Conservation (phyloP, 345 rosid genomes). For the Xanthoceras sorbifolium region DNA sequence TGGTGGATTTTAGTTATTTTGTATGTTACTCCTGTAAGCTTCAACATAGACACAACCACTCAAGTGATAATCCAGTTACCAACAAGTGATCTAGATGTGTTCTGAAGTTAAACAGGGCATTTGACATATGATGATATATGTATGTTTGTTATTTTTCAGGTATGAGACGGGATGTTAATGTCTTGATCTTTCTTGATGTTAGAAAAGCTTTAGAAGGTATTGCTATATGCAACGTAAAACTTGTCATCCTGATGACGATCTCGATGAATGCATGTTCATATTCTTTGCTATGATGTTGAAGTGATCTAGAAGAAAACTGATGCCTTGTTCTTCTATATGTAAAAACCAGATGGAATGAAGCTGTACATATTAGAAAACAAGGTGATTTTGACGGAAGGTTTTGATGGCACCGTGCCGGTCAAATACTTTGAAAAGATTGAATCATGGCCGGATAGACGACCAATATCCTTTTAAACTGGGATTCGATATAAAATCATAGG, state of each 20-base stretch:
- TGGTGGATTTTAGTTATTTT: background rate
- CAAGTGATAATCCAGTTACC: background rate
- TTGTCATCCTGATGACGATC: background rate
- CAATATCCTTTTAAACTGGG: slow-evolving; percentile 39
- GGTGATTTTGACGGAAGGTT: slow-evolving; percentile 90
- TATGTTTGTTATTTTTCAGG: slow-evolving; percentile 41
- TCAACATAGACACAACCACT: background rate
- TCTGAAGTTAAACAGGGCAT: background rate
- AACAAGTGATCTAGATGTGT: background rate
- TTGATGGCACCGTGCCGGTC: slow-evolving; percentile 74
- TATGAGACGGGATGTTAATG: slow-evolving; percentile 72
- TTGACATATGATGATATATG: background rate
- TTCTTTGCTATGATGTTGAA: background rate
- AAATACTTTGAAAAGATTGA: slow-evolving; percentile 72
- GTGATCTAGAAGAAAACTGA: background rate
- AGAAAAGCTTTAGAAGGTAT: slow-evolving; percentile 88
- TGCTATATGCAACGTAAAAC: background rate
- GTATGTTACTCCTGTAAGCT: background rate
- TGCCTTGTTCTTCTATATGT: background rate
- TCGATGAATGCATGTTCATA: background rate
- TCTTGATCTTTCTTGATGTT: slow-evolving; percentile 69
- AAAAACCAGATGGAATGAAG: slow-evolving; percentile 69
- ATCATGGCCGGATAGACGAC: slow-evolving; percentile 71
- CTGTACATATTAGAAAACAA: slow-evolving; percentile 82
- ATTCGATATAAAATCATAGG: background rate